Evolutionary conservation across 306 rosid genomes (phyloP).

Genomic region (Begonia fuchsioides): DNA sequence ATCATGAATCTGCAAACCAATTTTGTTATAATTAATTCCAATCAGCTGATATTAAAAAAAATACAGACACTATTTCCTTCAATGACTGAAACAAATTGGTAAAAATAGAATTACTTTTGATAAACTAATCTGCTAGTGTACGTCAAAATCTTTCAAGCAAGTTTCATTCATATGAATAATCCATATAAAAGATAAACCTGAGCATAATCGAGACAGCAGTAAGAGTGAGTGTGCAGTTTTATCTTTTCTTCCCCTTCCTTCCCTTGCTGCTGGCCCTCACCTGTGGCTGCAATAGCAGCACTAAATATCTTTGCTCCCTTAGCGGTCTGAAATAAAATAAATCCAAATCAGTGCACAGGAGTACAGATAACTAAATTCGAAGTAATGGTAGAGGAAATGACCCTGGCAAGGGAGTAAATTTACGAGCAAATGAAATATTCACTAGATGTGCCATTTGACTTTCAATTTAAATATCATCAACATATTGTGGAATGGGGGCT

Average conservation of each 20-base stretch:
- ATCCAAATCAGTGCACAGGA: background rate
- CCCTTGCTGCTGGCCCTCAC: slow-evolving; percentile 32
- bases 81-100: too few relatives aligned
- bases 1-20: slow-evolving; percentile 61
- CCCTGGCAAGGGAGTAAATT: too few relatives aligned
- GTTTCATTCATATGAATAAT: background rate
- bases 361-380: background rate
- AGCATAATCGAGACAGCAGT: slow-evolving; percentile 72
- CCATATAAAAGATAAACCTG: slow-evolving; percentile 39
- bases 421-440: too few relatives aligned
- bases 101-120: too few relatives aligned
- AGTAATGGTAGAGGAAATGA: too few relatives aligned
- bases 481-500: too few relatives aligned
- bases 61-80: too few relatives aligned
- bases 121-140: background rate
- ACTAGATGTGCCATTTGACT: too few relatives aligned
- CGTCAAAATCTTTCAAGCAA: background rate
- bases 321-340: slow-evolving; percentile 48
- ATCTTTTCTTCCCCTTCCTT: slow-evolving; percentile 93
- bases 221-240: slow-evolving; percentile 90
- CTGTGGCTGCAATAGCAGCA: slow-evolving; percentile 89
- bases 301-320: slow-evolving; percentile 88
- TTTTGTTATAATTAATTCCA: slow-evolving; percentile 13
- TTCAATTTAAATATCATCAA: too few relatives aligned
- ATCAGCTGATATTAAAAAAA: too few relatives aligned